Evolutionary conservation across 495 filamentous ascomycete species (phyloP).

Genomic region (Penicillium angulare): DNA sequence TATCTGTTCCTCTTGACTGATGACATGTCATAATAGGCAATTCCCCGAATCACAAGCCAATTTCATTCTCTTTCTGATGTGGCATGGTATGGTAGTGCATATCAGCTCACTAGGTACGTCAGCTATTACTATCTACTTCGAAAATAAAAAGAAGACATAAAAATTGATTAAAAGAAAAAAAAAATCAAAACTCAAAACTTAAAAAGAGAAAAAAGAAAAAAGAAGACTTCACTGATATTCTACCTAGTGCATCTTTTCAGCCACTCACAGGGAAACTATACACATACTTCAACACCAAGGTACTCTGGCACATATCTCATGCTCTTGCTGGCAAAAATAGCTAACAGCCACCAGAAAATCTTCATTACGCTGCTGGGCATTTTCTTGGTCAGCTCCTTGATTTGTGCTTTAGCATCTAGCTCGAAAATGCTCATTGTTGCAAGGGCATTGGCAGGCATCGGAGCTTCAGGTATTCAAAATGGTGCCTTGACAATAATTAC

Average conservation of each 20-base stretch:
- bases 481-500: constrained; percentile 53
- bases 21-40: constrained; percentile 19
- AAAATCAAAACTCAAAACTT: too few species aligned
- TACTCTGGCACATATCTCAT: constrained; percentile 2
- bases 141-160: too few species aligned
- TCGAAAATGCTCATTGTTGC: constrained; percentile 46
- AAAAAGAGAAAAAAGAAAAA: too few species aligned
- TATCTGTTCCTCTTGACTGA: neutral
- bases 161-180: too few species aligned
- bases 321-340: neutral
- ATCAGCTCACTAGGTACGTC: constrained; percentile 36
- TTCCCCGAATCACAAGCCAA: constrained; percentile 45
- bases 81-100: constrained; percentile 43
- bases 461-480: constrained; percentile 46
- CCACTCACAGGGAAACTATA: constrained; percentile 48
- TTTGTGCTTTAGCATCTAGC: constrained; percentile 39
- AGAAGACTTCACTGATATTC: neutral
- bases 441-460: constrained; percentile 46
- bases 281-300: constrained; percentile 41
- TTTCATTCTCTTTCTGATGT: too few species aligned
- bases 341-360: constrained; percentile 15
- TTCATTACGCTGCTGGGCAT: constrained; percentile 36
- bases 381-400: constrained; percentile 42
- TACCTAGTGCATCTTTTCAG: constrained; percentile 37
- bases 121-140: neutral